A percentile compares a stretch with the other conserved stretches of the same genome.
Conservation (phyloP, 768 basidiomycete genomes). For the Suillus sp. region DNA sequence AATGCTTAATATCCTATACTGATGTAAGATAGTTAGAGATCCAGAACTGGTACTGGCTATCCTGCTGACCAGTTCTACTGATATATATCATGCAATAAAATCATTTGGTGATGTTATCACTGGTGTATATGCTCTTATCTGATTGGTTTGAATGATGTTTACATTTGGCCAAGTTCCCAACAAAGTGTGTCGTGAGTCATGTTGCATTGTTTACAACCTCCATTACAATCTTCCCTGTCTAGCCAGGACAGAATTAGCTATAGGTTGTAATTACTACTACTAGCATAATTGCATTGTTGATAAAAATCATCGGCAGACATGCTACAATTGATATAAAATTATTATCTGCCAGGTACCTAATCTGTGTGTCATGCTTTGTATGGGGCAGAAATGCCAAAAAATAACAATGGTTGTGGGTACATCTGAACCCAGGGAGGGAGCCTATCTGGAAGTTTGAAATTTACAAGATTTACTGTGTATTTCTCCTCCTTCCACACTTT, state of each 20-base stretch:
- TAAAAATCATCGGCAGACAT: too few relatives aligned
- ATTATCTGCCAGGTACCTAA: too few relatives aligned
- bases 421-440: too few relatives aligned
- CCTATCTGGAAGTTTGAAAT: neutral
- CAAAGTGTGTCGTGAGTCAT: constrained; percentile 27
- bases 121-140: constrained; percentile 33
- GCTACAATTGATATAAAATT: too few relatives aligned
- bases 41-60: too few relatives aligned
- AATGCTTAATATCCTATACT: too few relatives aligned
- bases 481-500: neutral
- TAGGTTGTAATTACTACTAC: too few relatives aligned
- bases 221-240: constrained; percentile 5
- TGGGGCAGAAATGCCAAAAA: too few relatives aligned
- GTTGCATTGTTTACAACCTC: constrained; percentile 15
- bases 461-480: constrained; percentile 5
- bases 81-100: constrained; percentile 11
- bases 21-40: too few relatives aligned
- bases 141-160: neutral
- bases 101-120: neutral
- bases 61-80: constrained; percentile 11
- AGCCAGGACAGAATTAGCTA: constrained; percentile 16
- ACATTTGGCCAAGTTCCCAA: constrained; percentile 25
- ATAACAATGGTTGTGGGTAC: too few relatives aligned
- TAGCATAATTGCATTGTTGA: too few relatives aligned
- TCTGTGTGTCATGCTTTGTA: too few relatives aligned